Conservation (phyloP, 768 basidiomycete genomes). For the Dendrothele bispora region DNA sequence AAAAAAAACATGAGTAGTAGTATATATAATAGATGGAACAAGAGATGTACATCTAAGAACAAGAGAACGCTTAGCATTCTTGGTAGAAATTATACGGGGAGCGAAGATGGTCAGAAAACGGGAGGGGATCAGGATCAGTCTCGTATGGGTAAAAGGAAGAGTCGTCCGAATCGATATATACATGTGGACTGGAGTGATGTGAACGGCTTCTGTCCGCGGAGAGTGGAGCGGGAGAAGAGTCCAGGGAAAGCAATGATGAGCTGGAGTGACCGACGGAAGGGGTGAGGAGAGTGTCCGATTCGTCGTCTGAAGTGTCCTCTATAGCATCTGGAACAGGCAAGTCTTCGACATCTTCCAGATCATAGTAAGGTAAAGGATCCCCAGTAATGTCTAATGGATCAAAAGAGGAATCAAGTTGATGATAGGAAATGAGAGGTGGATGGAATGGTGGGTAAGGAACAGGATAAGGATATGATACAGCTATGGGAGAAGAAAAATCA, state of each 20-base stretch:
- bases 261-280: conserved; percentile 62
- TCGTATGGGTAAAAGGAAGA: conserved; percentile 65
- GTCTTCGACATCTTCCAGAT: conserved; percentile 65
- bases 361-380: conserved; percentile 65
- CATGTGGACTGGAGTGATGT: conserved; percentile 50
- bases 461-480: conserved; percentile 55
- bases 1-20: no score
- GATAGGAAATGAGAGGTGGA: conserved; percentile 53
- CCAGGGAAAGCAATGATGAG: conserved; percentile 51
- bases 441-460: conserved; percentile 65
- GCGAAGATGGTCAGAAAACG: conserved; percentile 57
- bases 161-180: conserved; percentile 63
- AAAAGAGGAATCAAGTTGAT: conserved; percentile 45
- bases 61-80: conserved; percentile 57
- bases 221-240: conserved; percentile 51
- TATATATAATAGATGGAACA: no score
- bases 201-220: conserved; percentile 49
- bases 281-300: conserved; percentile 69
- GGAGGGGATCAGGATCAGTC: conserved; percentile 70
- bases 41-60: conserved; percentile 8
- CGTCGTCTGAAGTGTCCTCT: conserved; percentile 85
- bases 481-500: conserved; percentile 45
- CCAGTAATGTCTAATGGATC: conserved; percentile 39
- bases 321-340: conserved; percentile 76
- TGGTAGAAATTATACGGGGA: conserved; percentile 56